Base-by-base conservation (phyloP, 2,329 filamentous ascomycete species). In the Curvularia sp. region DNA sequence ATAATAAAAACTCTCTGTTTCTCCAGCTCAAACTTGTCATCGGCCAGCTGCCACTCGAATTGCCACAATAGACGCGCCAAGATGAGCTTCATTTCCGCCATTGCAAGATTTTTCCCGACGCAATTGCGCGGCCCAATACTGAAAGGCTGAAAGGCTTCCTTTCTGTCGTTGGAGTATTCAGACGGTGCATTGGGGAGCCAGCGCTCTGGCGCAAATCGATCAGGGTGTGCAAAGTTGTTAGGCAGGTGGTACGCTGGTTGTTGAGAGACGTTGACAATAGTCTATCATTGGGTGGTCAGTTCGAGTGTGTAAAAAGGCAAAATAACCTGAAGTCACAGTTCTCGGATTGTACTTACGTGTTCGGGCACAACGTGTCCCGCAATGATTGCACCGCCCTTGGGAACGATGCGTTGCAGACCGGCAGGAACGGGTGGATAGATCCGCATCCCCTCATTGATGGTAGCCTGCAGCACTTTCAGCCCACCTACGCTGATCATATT, bases 1-100 rank as follows among this genome's bases (percentile, higher is more conserved):
- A 56, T n/a, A 1, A 41, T 34, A 2, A 52, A 56, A 5, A 38
- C 32, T 4, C 21, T 28, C 25, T 56, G 47, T 3, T 32, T 41
- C 1, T 41, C 47, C 13, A 49, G 47, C 23, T 38, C 39, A 15
- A 28, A 23, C 8, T 23, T 7, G 15, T 49, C 41, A 15, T 46
- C 41, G 7, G 41, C 30, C 28, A 65, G 49, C 39, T 57, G 42
- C 30, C 77, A 54, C 59, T 80, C 77, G 47, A 80, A 80, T 10
- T 72, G 68, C 69, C 70, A 79, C 0, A 80, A 34, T 39, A 79
- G 42, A 47, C 77, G 76, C 2, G 76, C 69, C 12, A 79, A 42
- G 7, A 80, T 73, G 5, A 80, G 53, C 2, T 72, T 65, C 61
- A 78, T 72, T 59, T 80, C 77, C 9, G 70, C 68, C 42, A 73